Base-by-base conservation (phyloP, 176 grass and related monocot genomes). In the Oryza coarctata region DNA sequence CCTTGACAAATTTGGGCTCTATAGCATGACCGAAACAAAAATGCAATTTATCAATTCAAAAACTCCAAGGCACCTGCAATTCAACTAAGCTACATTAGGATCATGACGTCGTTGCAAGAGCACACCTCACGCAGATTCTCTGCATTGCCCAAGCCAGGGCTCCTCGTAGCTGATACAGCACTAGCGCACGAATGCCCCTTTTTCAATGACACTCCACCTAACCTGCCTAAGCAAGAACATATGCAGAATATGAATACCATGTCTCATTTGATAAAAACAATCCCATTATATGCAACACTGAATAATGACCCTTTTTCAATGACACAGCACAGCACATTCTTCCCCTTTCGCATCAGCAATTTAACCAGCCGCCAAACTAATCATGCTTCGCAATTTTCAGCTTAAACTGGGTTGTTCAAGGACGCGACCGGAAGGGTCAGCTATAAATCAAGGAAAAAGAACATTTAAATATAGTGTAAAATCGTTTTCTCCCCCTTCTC, bases 1-100 rank as follows among this genome's bases (percentile, higher is more conserved):
- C 61, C 78, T 82, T 35, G 91, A 58, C 27, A 90, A 74, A 84
- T 34, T 88, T 70, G 93, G 83, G 87, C 67, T 79, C 96, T 99
- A 78, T 38, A 61, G 36, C 11, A 82, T 13, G 38, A 75, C 38
- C 10, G 35, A 67, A 63, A 43, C 6, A 65, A 33, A n/a, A 60
- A 5, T 61, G 11, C 31, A 43, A 79, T 63, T 83, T 3, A 9
- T 72, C 26, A 85, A 67, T 11, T 72, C 31, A 35, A 49, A n/a
- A 68, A 68, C n/a, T 62, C 38, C 77, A 41, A 38, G 20, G 2
- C 36, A 87, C 73, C 73, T 2, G 22, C 22, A 50, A 60, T 52
- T 80, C 15, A 61, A 77, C 12, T 7, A 82, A 88, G 30, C 26
- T 12, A 76, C 15, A 47, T 25, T 12, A 43, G 63, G 32, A 52